Conservation (phyloP, 2,329 filamentous ascomycete species). For the Elsinoe fawcettii region DNA sequence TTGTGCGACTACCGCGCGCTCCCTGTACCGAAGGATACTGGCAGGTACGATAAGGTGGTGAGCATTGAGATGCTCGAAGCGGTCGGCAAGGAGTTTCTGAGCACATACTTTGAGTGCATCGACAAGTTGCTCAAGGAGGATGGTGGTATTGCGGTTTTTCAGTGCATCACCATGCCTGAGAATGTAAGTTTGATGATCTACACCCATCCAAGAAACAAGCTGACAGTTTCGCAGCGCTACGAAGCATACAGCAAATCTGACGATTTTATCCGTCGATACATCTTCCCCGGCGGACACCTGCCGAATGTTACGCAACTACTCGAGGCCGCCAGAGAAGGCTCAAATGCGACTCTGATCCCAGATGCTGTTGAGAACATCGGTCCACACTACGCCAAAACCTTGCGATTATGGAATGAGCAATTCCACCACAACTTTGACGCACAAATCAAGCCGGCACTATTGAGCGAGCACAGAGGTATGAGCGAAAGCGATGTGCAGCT, state of each 20-base stretch:
- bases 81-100: constrained; percentile 59
- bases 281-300: constrained; percentile 70
- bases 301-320: constrained; percentile 59
- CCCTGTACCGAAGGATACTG: constrained; percentile 40
- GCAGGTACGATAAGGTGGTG: constrained; percentile 60
- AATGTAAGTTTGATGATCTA: constrained; percentile 26
- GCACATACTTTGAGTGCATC: constrained; percentile 59
- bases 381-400: constrained; percentile 62
- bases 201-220: background rate
- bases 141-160: constrained; percentile 61
- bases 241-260: constrained; percentile 58
- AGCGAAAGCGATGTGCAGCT: constrained; percentile 55
- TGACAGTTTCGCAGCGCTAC: constrained; percentile 40
- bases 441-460: constrained; percentile 53
- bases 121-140: constrained; percentile 57
- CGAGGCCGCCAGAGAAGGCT: constrained; percentile 54
- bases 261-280: constrained; percentile 70
- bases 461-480: constrained; percentile 51
- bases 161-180: constrained; percentile 72
- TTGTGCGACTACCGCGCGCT: constrained; percentile 62
- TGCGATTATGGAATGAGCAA: constrained; percentile 60
- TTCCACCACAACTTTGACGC: constrained; percentile 57
- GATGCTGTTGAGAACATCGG: constrained; percentile 65
- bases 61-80: constrained; percentile 74
- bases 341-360: constrained; percentile 55